These are phyloP conservation scores for Biscogniauxia marginata DNA, from an alignment of 2,329 filamentous ascomycete species.

Conservation along the genomic window DNA sequence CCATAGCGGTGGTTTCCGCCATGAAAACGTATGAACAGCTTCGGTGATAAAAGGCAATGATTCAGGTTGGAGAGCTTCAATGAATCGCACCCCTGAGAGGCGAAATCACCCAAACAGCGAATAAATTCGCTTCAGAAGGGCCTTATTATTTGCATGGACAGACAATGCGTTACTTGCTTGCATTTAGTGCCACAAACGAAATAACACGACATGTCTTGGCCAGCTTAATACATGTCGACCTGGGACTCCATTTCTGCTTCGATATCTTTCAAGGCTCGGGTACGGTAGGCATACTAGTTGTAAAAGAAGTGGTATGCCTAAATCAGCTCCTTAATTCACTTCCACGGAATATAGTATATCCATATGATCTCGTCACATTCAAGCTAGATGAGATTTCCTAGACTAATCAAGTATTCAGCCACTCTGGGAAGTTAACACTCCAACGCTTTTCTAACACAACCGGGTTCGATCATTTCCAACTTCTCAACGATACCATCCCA, in stretches of 20 bases:
- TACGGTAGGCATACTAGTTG: background rate
- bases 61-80: slow-evolving; percentile 10
- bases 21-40: slow-evolving; percentile 27
- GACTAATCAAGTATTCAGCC: too few relatives aligned
- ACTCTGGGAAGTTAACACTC: background rate
- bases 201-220: background rate
- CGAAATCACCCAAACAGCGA: slow-evolving; percentile 9
- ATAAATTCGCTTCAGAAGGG: slow-evolving; percentile 6
- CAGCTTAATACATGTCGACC: background rate
- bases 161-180: background rate
- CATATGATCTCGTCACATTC: too few relatives aligned
- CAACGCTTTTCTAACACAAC: slow-evolving; percentile 1
- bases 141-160: background rate
- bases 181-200: background rate
- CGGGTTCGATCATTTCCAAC: slow-evolving; percentile 1
- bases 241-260: background rate
- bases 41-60: slow-evolving; percentile 7
- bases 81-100: slow-evolving; percentile 9
- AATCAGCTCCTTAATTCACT: background rate
- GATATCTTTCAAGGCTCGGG: background rate
- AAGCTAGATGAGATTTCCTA: too few relatives aligned
- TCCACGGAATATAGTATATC: background rate
- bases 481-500: background rate
- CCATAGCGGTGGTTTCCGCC: slow-evolving; percentile 28
- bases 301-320: background rate